Evolutionary conservation across 2,329 filamentous ascomycete species (phyloP), one percentile per base, ranked within the genome.

Genomic region (Apiospora hydei): DNA sequence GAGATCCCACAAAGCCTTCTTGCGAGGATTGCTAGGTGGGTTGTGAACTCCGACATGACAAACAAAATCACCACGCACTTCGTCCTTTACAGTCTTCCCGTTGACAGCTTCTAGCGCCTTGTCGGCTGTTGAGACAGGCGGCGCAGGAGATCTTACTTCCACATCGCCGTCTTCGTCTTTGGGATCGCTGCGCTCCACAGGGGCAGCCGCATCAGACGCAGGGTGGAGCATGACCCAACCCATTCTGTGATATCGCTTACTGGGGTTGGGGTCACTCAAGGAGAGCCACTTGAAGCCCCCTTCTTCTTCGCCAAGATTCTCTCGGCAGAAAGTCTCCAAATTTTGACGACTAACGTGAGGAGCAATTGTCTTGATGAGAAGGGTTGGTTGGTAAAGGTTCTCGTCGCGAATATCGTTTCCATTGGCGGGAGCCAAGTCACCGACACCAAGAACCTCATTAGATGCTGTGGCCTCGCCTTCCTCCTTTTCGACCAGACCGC

Each of bases 201-300:
- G 87, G 67, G 88, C 85, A 7, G 88, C 84, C 30, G 88, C 86
- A 71, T 97, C 94, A 0, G 92, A 87, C 18, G 90, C 90, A 21
- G 94, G 93, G 78, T 98, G 93, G 13, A 99, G 88, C 88, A 98
- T 96, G 73, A 99, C 97, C 96, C 97, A 99, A 30, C 96, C 96
- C 82, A 99, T 98, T 30, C 96, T 92, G 80, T 99, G 96, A 79
- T 95, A 99, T 75, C 97, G 93, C 84, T 99, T 99, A 78, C 94
- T 93, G 1, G 96, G 96, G 79, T 99, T 99, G 0, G 96, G 96
- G 78, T 99, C 96, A 76, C 95, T 98, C 69, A 99, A 88, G 46
- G 96, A 98, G 6, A 99, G 87, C 91, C 96, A 98, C 80, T 96
- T 97, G 85, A 96, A 98, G 2, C 96, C 96, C 70, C 95, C 95